Evolutionary conservation across 106 monocot species (phyloP), one percentile per base, ranked within the genome.

Genomic region (Allium sativum): DNA sequence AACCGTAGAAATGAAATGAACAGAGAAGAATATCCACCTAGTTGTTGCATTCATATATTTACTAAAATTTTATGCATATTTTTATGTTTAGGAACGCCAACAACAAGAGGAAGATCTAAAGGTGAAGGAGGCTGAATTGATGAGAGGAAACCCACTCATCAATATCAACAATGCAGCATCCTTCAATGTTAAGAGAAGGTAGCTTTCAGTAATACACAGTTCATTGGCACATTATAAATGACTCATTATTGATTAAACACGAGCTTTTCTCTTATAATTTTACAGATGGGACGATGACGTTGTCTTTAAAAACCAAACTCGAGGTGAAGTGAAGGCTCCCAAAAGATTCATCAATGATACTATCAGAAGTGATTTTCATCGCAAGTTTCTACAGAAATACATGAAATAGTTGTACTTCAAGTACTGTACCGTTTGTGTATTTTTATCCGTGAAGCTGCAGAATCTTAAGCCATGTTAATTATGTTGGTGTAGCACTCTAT

Each of bases 271-370:
- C 31, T 31, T 31, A 1, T 31, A 31, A 31, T 14, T 18, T 18
- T 73, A 52, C 66, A 95, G 95, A 82, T 92, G 91, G 96, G 96
- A 91, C 58, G 96, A 88, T 73, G 96, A 88, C 66, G 96, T 91
- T 10, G 96, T 98, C 44, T 91, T 98, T 42, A 88, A 98, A 72
- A 98, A 98, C 71, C 87, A 98, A 73, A 73, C 87, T 71, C 84
- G 84, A 41, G 84, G 91, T 7, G 96, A 91, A 72, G 53, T 84
- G 4, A 98, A 98, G 74, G 63, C 96, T 6, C 84, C 84, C 0
- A 91, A 98, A 69, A 64, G 84, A n/a, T 98, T 98, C 70, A 88
- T 98, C 56, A 98, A 91, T 41, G 96, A 96, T 68, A 91, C 96
- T 40, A 96, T 96, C 59, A 82, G 90, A 62, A 96, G 69, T 54